These are phyloP conservation scores for Iberis pinnata DNA, from an alignment of 345 rosid genomes.

Conservation along the genomic window DNA sequence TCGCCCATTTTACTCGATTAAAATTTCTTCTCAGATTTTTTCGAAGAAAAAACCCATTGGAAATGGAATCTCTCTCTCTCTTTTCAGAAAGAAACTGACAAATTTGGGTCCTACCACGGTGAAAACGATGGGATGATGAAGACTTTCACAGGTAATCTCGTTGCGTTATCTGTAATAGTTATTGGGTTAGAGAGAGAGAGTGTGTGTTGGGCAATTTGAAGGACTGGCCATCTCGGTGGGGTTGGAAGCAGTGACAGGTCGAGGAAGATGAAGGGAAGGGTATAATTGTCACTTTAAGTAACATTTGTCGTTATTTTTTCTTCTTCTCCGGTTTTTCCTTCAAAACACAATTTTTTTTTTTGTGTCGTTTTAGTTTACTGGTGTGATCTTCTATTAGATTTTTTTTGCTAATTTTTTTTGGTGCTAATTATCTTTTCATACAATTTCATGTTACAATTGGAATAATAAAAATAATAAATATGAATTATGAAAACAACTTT, in stretches of 20 bases:
- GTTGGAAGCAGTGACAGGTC: constrained; percentile 32
- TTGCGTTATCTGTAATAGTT: constrained; percentile 5
- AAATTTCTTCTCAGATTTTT: constrained; percentile 23
- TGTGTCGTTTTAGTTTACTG: too few relatives aligned
- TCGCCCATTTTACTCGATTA: constrained; percentile 25
- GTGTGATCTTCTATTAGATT: too few relatives aligned
- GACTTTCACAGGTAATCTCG: constrained; percentile 28
- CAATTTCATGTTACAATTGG: too few relatives aligned
- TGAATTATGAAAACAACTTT: too few relatives aligned
- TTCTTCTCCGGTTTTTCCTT: too few relatives aligned
- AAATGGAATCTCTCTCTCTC: not conserved
- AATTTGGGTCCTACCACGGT: constrained; percentile 4
- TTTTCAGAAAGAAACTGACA: constrained; percentile 8
- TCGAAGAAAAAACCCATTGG: constrained; percentile 34
- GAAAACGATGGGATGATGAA: constrained; percentile 18
- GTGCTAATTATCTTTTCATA: too few relatives aligned
- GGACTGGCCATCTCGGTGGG: constrained; percentile 27
- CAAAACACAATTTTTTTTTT: too few relatives aligned
- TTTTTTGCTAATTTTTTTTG: too few relatives aligned
- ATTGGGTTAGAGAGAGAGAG: constrained; percentile 14
- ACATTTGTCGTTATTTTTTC: too few relatives aligned
- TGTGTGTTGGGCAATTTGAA: constrained; percentile 20
- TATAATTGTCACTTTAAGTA: constrained; percentile 12
- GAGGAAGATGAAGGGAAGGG: constrained; percentile 27
- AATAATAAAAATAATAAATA: too few relatives aligned